Base-by-base conservation (phyloP, 345 rosid genomes). In the Pugionium cornutum region DNA sequence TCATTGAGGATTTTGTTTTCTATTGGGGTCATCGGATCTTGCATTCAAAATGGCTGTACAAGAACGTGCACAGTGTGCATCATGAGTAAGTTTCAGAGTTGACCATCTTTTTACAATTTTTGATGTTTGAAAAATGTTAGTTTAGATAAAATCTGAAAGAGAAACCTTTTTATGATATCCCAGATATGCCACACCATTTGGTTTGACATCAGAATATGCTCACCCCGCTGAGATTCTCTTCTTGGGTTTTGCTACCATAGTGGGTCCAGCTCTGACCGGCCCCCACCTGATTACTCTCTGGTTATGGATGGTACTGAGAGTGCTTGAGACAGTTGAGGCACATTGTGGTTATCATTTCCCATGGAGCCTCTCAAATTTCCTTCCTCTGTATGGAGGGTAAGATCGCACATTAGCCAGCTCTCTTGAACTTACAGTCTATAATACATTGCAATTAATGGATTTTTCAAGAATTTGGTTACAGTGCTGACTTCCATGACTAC, bases 311-410 rank as follows among this genome's bases (percentile, higher is more conserved):
- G 82, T 86, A 6, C 76, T 94, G 28, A 83, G 99, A 79, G 99
- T 94, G 48, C 81, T 94, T 61, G 99, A 90, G 84, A 90, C 99
- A 27, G 99, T 94, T 45, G 99, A 94, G 76, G 97, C 97, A 58
- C 99, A 94, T 66, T 90, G 96, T 70, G 99, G 99, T 71, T 94
- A 94, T 74, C 92, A 94, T 83, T 90, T 94, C 79, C 99, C 99
- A 9, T 94, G 99, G 97, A 90, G 99, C 83, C 88, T 81, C 70
- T 88, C 99, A 60, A 90, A 94, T 74, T 85, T 94, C 68, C 45
- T 94, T 39, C 97, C 99, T 59, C 60, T 94, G 45, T 94, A 94
- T 81, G 99, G 97, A 50, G 99, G 99, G 99, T 92, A 75, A 66
- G 95, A 39, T 44, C 55, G 51, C 50, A 52, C 46, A 36, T n/a